Base-by-base conservation (phyloP, 2,329 filamentous ascomycete species). In the Hymenoscyphus albidus region DNA sequence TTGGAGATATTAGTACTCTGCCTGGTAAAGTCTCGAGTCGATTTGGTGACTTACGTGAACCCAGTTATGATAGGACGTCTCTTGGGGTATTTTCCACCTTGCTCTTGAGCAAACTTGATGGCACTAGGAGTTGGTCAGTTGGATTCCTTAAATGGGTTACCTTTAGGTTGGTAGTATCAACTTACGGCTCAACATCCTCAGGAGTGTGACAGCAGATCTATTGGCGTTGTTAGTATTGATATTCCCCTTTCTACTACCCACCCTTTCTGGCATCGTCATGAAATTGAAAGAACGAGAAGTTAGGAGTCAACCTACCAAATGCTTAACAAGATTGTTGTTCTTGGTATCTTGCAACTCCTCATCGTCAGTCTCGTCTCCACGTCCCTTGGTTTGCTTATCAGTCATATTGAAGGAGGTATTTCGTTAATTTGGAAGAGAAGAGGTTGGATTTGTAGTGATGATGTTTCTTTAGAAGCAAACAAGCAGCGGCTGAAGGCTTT, bases 11-110 rank as follows among this genome's bases (percentile, higher is more conserved):
- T 18, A 51, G 44, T 12, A 9, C 22, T 27, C 14, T 16, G 14
- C 35, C 35, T 22, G 16, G n/a, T 5, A 48, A 10, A 12, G 27
- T 18, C n/a, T 60, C 18, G 13, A 2, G 12, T 5, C 1, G 4
- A 16, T 56, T 38, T n/a, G 40, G 64, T 32, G 40, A 82, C 91
- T 71, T 87, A 97, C 94, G 91, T 88, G 81, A 97, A 97, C 65
- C 90, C 93, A 81, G 94, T 96, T 84, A 97, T 93, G 72, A 97
- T 79, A 67, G 80, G 88, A 82, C 92, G 97, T 77, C 95, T 91
- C 72, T 95, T 88, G 63, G 80, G 86, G 80, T 98, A 95, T 78
- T 86, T 87, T 76, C 93, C 94, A 75, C 94, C 94, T 76, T 94
- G 86, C 54, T 89, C 84, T 66, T 77, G 80, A 71, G 88, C 90